A percentile compares a stretch with the other conserved stretches of the same genome.
Conservation (phyloP, 169 alveolate genomes). For the Besnoitia besnoiti region DNA sequence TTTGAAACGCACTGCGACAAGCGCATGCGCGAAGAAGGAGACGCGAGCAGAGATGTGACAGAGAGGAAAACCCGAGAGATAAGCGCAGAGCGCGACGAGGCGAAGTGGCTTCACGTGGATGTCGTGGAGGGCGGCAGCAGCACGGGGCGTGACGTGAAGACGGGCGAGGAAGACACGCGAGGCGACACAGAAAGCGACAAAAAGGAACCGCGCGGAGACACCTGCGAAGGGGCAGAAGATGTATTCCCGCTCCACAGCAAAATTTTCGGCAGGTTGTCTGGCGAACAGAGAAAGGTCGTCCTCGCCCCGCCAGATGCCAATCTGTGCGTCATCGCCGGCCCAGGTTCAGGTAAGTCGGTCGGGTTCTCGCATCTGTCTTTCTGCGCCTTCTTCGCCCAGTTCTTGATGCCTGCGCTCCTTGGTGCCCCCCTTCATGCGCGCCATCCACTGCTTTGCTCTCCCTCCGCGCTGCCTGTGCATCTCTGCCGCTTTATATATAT, state of each 20-base stretch:
- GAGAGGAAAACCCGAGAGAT: not conserved
- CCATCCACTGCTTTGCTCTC: not conserved
- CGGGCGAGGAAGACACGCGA: not conserved
- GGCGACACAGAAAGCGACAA: not conserved
- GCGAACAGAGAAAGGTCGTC: constrained; percentile 80
- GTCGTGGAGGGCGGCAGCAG: not conserved
- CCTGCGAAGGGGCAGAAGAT: not conserved
- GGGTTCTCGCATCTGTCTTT: not conserved
- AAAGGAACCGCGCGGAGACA: not conserved
- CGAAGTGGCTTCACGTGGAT: not conserved
- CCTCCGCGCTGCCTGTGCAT: not conserved
- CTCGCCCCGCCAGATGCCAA: constrained; percentile 70
- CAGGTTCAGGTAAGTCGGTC: constrained; percentile 82
- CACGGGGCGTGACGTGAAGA: not conserved
- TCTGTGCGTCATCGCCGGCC: constrained; percentile 81
- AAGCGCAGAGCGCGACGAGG: not conserved
- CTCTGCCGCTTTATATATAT: not conserved
- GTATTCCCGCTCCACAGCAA: constrained; percentile 66
- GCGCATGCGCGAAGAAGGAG: not conserved
- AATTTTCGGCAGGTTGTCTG: constrained; percentile 75
- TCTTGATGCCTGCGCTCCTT: not conserved
- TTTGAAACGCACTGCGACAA: no score
- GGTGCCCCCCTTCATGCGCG: not conserved
- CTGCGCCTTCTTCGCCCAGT: not conserved
- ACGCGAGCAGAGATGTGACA: not conserved